Evolutionary conservation across 2,329 filamentous ascomycete species (phyloP), one percentile per base, ranked within the genome.

Genomic region (Fusarium foetens): DNA sequence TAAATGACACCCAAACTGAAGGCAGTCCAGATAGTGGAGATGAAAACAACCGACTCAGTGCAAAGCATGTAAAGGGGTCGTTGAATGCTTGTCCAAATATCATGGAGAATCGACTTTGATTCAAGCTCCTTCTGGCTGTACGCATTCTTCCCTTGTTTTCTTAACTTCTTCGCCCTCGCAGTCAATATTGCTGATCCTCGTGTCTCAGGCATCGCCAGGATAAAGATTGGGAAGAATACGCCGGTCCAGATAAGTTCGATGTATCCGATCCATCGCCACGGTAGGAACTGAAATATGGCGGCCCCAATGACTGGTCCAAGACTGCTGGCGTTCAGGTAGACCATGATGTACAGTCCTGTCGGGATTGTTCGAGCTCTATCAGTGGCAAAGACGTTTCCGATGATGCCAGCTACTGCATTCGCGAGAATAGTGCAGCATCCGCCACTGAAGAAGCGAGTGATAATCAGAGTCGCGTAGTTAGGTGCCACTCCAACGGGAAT

Each of bases 211-310:
- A 72, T 29, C 2, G 64, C 68, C n/a, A 72, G 3, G 16, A 72
- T 72, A 4, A 72, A 72, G 1, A 72, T 66, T 0, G 70, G 70
- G 7, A 72, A 72, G 57, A 72, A 68, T 11, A 59, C 68, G 0
- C 54, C 65, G 0, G 70, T 72, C 70, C 68, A 72, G 6, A 72
- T 72, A 10, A 72, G 61, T 13, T 72, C 69, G 14, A 72, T 72
- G 7, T 72, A 66, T 0, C 69, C 70, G 0, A 72, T 72, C 70
- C 70, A 72, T 3, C 68, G 12, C 70, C 70, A 72, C 2, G 65
- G 42, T 0, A 72, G 1, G 3, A n/a, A 62, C 4, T 72, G 69
- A 8, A 72, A 61, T 4, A 72, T 72, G 1, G 69, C 57, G 0
- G 70, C 68, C 2, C 70, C 70, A 10, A 72, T 54, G 1, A 72